Conservation (phyloP, 1,284 basidiomycete species). For the Moniliophthora roreri region DNA sequence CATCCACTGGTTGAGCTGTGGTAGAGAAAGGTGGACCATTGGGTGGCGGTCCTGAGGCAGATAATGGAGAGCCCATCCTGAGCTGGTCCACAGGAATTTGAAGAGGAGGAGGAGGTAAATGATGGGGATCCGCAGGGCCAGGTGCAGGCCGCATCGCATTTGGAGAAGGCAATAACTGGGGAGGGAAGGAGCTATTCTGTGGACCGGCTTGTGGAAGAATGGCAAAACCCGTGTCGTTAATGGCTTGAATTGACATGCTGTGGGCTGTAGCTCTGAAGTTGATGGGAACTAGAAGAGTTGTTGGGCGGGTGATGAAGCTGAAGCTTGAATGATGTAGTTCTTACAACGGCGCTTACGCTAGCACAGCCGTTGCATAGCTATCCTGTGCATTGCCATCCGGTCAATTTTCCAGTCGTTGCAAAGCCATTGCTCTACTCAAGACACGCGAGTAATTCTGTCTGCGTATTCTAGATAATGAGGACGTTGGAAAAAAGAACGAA, state of each 20-base stretch:
- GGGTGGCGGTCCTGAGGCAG: conserved; percentile 19
- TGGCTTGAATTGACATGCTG: conserved; percentile 5
- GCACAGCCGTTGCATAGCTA: no score
- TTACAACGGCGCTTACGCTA: no score
- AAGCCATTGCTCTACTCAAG: no score
- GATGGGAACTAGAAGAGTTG: conserved; percentile 1
- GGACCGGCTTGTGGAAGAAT: conserved; percentile 1
- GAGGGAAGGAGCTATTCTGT: background rate
- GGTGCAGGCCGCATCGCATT: background rate
- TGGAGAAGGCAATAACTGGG: conserved; percentile 1
- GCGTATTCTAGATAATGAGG: no score
- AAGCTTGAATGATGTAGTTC: no score
- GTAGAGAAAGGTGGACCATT: conserved; percentile 47
- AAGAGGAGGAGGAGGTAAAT: background rate
- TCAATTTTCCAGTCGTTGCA: no score
- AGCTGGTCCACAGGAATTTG: background rate
- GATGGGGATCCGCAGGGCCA: background rate
- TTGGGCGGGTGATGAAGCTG: conserved; percentile 2
- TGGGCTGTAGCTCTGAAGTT: background rate
- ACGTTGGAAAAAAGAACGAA: no score
- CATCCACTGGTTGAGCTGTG: conserved; percentile 34
- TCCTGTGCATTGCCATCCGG: no score
- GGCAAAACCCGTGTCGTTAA: background rate
- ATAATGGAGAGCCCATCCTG: conserved; percentile 7
- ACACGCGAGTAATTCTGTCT: no score